Conservation (phyloP, 768 basidiomycete genomes). For the Kwoniella shandongensis region DNA sequence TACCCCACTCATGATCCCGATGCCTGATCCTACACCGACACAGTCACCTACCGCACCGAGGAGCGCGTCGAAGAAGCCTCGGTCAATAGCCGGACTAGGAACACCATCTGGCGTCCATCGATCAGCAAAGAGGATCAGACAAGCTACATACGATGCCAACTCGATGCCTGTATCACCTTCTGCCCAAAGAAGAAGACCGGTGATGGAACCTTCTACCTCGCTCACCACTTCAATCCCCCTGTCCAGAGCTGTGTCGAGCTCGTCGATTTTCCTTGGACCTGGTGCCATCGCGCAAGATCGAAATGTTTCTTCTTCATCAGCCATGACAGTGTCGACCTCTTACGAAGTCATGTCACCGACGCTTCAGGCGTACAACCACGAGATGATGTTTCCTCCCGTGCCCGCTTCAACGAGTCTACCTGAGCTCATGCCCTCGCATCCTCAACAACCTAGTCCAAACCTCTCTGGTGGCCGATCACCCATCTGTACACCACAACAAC, state of each 20-base stretch:
- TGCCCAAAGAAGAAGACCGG: conserved; percentile 4
- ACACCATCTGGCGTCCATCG: conserved; percentile 29
- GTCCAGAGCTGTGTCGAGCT: conserved; percentile 22
- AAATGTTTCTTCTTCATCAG: conserved; percentile 25
- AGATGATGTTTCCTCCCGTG: conserved; percentile 12
- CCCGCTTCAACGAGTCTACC: conserved; percentile 18
- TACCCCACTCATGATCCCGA: conserved; percentile 12
- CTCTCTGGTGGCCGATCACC: conserved; percentile 30
- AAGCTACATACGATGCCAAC: conserved; percentile 32
- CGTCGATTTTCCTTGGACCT: conserved; percentile 17
- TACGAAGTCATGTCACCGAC: conserved; percentile 18
- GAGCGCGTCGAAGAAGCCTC: conserved; percentile 18
- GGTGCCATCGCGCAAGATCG: conserved; percentile 13
- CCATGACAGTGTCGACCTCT: conserved; percentile 23
- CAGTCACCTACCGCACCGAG: conserved; percentile 19
- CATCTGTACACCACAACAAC: conserved; percentile 28
- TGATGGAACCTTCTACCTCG: conserved; percentile 12
- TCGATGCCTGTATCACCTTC: conserved; percentile 26
- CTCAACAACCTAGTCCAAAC: conserved; percentile 22
- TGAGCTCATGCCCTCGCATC: conserved; percentile 22
- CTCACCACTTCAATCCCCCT: conserved; percentile 20
- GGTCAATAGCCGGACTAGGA: conserved; percentile 21
- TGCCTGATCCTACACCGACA: conserved; percentile 11
- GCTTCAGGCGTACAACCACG: conserved; percentile 6
- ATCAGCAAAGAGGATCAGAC: conserved; percentile 26